Evolutionary conservation across 1,284 basidiomycete genomes (phyloP), one percentile per base, ranked within the genome.

Genomic region (Exobasidium cylindrosporum): DNA sequence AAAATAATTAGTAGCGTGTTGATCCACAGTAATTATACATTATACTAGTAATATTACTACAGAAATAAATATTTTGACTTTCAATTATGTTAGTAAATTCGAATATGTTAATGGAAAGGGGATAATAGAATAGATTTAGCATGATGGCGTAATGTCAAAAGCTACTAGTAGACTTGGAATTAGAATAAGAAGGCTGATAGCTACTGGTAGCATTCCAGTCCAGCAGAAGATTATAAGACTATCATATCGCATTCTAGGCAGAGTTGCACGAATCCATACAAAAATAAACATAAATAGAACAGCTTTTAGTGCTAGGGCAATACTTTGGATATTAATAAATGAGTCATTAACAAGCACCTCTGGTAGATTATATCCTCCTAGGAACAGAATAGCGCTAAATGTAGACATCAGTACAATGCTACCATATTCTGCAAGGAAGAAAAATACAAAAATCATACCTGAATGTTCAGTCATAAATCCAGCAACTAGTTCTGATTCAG

Each of bases 181-280:
- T 61, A 80, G 65, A 35, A 81, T 72, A 58, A 81, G 68, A 17
- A 80, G 66, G 29, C 73, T 72, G 60, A 81, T 81, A 57, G 76
- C 78, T 28, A 80, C 60, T 32, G 79, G 78, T 54, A 81, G 68
- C 43, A 81, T 65, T 52, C 71, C 77, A 49, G 76, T 81, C 72
- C 79, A 81, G 78, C 76, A 79, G 63, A 47, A 47, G 7, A n/a
- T 26, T 76, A 81, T 80, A 49, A 81, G 68, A 61, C 62, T 57
- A 66, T 81, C 79, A 61, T 79, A 81, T 58, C 80, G 77, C 60
- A 81, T 55, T 63, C 80, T 74, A 60, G 80, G 80, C 46, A 81
- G 67, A 62, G 80, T 81, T 58, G 78, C 79, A 49, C 79, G 77
- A 62, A 79, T 74, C 73, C 80, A 81, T 62, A 81, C 79, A 68